Base-by-base conservation (phyloP, 257 asterid genomes). In the Gentiana straminea region DNA sequence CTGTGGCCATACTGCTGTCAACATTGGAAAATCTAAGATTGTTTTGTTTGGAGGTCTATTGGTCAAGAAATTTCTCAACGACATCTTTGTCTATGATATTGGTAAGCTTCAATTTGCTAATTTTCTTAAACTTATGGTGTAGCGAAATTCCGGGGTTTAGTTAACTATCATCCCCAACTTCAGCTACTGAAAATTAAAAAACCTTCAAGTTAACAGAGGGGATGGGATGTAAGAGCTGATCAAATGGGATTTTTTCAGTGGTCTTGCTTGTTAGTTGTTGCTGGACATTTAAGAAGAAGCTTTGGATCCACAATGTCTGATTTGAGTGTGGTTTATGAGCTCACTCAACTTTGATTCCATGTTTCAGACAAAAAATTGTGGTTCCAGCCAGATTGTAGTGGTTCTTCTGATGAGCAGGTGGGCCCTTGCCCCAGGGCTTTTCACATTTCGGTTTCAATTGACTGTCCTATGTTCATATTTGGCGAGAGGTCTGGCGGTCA, bases 1-100 rank as follows among this genome's bases (percentile, higher is more conserved):
- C 90, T 88, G 99, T 66, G 95, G 95, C 8, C 97, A 85, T 62
- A 83, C 94, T 6, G 95, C 95, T 63, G 94, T 85, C 65, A 83
- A 83, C 74, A 78, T 88, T 59, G 95, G 99, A 54, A 85, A 82
- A 64, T 88, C 99, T 58, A 88, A 88, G 90, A 65, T 85, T 51
- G 89, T 85, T 33, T 69, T 83, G 47, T 92, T 92, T 53, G 99
- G 99, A 41, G 99, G 97, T 52, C 68, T 92, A 46, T 71, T 83
- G 58, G 93, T 85, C 71, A 88, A 83, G 85, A 78, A 79, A 49
- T 92, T 92, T 82, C 89, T 85, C 71, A 77, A 66, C 58, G 94
- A 81, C 64, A 73, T 88, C 56, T 60, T 57, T 58, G 95, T 88
- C 64, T 88, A 78, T 74, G 99, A 88, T 66, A 75, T 77, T 63